These are phyloP conservation scores for Sphenostylis stenocarpa DNA, from an alignment of 306 rosid species.

Conservation along the genomic window DNA sequence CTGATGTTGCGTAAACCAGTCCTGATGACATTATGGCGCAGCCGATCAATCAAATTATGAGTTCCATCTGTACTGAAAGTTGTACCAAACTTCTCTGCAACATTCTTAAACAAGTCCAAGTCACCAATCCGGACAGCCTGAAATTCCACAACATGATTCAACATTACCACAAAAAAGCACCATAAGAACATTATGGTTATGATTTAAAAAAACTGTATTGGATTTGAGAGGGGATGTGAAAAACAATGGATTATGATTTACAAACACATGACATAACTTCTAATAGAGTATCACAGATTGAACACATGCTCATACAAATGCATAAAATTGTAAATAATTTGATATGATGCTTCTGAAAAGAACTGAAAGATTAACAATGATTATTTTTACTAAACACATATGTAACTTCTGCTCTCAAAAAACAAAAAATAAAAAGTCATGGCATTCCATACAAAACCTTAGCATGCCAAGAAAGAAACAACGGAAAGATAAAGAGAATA, in stretches of 20 bases:
- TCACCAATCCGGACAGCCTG: slow-evolving; percentile 94
- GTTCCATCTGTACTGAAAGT: slow-evolving; percentile 65
- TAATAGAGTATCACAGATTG: neutral
- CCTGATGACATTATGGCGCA: slow-evolving; percentile 82
- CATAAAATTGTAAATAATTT: no score
- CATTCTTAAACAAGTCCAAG: slow-evolving; percentile 72
- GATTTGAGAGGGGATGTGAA: neutral
- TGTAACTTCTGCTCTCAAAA: no score
- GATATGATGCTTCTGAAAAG: no score
- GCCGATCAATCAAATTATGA: slow-evolving; percentile 76
- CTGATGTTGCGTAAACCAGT: slow-evolving; percentile 87
- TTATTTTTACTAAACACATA: no score
- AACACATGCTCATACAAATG: no score
- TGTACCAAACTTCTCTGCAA: slow-evolving; percentile 64
- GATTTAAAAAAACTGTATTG: neutral
- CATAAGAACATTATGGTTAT: neutral
- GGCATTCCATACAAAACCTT: no score
- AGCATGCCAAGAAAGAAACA: no score
- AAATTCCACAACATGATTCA: neutral
- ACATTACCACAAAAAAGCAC: neutral
- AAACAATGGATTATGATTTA: neutral
- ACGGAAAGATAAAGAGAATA: no score
- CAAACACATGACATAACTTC: neutral
- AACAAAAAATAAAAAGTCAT: no score
- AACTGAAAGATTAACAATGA: no score